Evolutionary conservation across 345 rosid genomes (phyloP).

Genomic region (Schrenkiella parvula): DNA sequence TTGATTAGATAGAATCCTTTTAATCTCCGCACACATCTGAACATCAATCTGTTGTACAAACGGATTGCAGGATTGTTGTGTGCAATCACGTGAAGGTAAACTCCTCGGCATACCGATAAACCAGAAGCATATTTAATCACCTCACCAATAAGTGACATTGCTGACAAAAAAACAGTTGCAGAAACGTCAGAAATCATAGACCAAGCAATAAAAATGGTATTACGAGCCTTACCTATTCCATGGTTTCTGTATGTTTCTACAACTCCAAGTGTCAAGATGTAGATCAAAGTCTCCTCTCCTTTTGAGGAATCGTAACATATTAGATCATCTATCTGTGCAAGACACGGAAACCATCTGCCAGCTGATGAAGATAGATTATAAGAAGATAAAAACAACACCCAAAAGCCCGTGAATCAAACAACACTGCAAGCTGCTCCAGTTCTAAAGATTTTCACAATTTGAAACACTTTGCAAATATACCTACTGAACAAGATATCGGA

Average conservation of each 20-base stretch:
- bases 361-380: slow-evolving; percentile 12
- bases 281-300: slow-evolving; percentile 65
- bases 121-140: slow-evolving; percentile 69
- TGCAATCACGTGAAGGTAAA: slow-evolving; percentile 84
- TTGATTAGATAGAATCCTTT: slow-evolving; percentile 62
- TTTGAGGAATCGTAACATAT: slow-evolving; percentile 53
- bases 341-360: slow-evolving; percentile 31
- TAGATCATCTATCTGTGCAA: slow-evolving; percentile 74
- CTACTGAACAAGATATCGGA: background rate
- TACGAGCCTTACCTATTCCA: slow-evolving; percentile 96
- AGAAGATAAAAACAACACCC: background rate
- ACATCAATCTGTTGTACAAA: slow-evolving; percentile 74
- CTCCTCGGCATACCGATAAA: slow-evolving; percentile 57
- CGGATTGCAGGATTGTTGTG: slow-evolving; percentile 79
- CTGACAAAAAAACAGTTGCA: slow-evolving; percentile 35
- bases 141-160: slow-evolving; percentile 59
- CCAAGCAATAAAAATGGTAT: background rate
- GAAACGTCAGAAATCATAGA: background rate
- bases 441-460: background rate
- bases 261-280: slow-evolving; percentile 82
- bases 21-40: slow-evolving; percentile 56
- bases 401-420: background rate
- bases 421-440: background rate
- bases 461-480: background rate
- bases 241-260: slow-evolving; percentile 63